phyloP scores from a whole-genome alignment of 2,329 filamentous ascomycete genomes.

The Xylaria sp. region DNA sequence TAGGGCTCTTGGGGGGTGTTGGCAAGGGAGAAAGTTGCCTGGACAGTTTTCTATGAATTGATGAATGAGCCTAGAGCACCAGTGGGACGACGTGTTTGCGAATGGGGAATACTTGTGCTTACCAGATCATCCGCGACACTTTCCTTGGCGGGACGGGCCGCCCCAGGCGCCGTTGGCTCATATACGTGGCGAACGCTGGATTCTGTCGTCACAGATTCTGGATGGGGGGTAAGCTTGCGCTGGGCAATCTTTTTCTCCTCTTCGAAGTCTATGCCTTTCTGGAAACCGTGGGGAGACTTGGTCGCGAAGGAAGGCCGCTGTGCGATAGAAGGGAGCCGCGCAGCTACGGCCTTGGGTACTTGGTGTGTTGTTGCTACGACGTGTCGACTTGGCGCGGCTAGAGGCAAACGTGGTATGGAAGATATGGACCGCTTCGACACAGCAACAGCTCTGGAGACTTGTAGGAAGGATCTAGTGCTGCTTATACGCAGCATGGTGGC shows the following conservation, averaged over 20 bases:
- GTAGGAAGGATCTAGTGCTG: slow-evolving; percentile 33
- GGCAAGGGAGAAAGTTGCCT: slow-evolving; percentile 70
- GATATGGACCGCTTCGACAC: slow-evolving; percentile 21
- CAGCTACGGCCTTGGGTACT: background rate
- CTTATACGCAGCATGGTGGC: slow-evolving; percentile 37
- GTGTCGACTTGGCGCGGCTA: background rate
- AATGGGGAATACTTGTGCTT: slow-evolving; percentile 45
- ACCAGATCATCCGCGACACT: slow-evolving; percentile 61
- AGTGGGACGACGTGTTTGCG: background rate
- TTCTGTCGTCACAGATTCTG: slow-evolving; percentile 63
- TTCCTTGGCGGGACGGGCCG: slow-evolving; percentile 40
- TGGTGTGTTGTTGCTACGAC: background rate
- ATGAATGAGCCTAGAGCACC: background rate
- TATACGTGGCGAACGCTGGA: slow-evolving; percentile 61
- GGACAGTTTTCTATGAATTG: slow-evolving; percentile 61
- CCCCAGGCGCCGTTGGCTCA: slow-evolving; percentile 41
- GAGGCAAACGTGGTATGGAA: slow-evolving; percentile 4
- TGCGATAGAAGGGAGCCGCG: slow-evolving; percentile 20
- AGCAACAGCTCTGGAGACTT: slow-evolving; percentile 30
- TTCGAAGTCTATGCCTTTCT: slow-evolving; percentile 55
- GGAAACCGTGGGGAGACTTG: slow-evolving; percentile 35
- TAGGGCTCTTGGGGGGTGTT: slow-evolving; percentile 71
- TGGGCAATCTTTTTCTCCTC: slow-evolving; percentile 60
- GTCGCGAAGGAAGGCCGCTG: slow-evolving; percentile 38
- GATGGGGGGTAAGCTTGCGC: slow-evolving; percentile 62